These are phyloP conservation scores for Cyberlindnera petersonii DNA, from an alignment of 805 yeast species.

Conservation along the genomic window DNA sequence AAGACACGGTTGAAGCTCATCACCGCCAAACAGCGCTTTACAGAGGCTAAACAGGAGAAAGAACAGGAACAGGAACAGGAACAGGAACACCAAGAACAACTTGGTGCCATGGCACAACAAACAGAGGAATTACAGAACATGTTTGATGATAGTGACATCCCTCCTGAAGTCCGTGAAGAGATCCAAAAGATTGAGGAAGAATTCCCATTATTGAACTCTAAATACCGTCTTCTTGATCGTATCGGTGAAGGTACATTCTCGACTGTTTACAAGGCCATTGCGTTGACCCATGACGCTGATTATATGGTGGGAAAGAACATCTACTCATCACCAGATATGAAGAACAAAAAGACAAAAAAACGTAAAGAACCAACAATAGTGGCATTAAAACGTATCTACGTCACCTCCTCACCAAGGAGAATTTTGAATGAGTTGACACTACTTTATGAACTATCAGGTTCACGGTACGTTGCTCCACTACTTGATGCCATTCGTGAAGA, in stretches of 20 bases:
- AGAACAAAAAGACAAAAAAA: constrained; percentile 26
- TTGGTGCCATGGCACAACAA: not conserved
- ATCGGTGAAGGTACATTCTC: constrained; percentile 92
- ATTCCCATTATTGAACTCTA: constrained; percentile 45
- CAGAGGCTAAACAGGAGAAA: too few species aligned
- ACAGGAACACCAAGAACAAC: not conserved
- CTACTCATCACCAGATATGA: constrained; percentile 31
- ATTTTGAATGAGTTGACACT: constrained; percentile 84
- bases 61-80: not conserved
- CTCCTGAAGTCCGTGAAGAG: constrained; percentile 53
- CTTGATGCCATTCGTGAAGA: constrained; percentile 82
- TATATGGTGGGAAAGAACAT: constrained; percentile 32
- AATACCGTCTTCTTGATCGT: constrained; percentile 34
- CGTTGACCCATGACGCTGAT: constrained; percentile 32
- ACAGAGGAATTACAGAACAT: not conserved
- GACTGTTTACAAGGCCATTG: constrained; percentile 71
- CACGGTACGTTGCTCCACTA: constrained; percentile 78
- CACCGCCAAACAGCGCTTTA: not conserved
- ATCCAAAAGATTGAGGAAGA: constrained; percentile 49
- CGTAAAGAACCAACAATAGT: constrained; percentile 41
- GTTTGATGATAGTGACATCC: constrained; percentile 37
- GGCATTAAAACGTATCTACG: constrained; percentile 90
- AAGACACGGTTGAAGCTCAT: constrained; percentile 7
- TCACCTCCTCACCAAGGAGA: constrained; percentile 90
- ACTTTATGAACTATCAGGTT: constrained; percentile 63